These are phyloP conservation scores for Actinomucor elegans DNA, from an alignment of 371 early-diverging fungal species.

Conservation along the genomic window DNA sequence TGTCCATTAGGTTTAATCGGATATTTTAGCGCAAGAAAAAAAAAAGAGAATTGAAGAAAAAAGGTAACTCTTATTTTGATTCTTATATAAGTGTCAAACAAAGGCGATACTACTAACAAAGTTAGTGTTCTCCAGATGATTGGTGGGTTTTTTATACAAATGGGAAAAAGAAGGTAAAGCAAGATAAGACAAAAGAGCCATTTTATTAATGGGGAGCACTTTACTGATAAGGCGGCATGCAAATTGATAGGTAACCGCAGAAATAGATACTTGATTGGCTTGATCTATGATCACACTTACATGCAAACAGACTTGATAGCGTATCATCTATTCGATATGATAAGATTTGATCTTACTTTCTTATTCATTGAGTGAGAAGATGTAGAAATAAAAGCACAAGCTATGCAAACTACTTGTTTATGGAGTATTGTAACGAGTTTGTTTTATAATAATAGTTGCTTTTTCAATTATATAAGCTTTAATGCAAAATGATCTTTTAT, in stretches of 20 bases:
- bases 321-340: not conserved
- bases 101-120: no score
- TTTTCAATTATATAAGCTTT: not conserved
- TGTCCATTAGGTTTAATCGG: not conserved
- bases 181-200: constrained; percentile 5
- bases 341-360: not conserved
- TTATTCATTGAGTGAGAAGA: not conserved
- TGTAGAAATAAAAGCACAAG: not conserved
- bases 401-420: not conserved
- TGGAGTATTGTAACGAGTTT: not conserved
- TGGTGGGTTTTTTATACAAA: not conserved
- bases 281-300: no score
- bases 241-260: constrained; percentile 3
- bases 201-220: not conserved
- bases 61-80: no score
- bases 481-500: not conserved
- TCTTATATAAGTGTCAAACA: no score
- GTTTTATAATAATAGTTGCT: not conserved
- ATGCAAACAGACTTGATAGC: not conserved
- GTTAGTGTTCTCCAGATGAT: no score
- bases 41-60: not conserved
- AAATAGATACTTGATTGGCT: not conserved
- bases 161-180: not conserved
- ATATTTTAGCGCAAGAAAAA: no score
- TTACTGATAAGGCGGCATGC: constrained; percentile 4